These are phyloP conservation scores for Metschnikowia kunwiensis DNA, from an alignment of 805 yeast species.

Conservation along the genomic window DNA sequence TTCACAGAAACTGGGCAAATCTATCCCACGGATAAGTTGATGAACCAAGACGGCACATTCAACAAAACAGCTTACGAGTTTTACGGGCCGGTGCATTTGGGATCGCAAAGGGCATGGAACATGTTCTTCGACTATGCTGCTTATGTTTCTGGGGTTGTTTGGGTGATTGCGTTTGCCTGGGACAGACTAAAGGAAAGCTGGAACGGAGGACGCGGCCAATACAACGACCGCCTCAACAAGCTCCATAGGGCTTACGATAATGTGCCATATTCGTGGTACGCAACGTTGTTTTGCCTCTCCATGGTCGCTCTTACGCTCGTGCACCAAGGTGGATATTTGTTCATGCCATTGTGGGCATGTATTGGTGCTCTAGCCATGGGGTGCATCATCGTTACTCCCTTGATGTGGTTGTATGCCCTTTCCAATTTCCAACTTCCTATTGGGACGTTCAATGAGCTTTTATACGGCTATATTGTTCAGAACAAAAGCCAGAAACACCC, in stretches of 20 bases:
- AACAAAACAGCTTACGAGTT: slow-evolving; percentile 45
- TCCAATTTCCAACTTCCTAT: slow-evolving; percentile 52
- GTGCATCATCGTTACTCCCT: slow-evolving; percentile 45
- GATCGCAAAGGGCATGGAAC: slow-evolving; percentile 49
- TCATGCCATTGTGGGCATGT: slow-evolving; percentile 44
- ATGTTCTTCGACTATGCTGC: slow-evolving; percentile 55
- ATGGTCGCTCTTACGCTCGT: slow-evolving; percentile 10
- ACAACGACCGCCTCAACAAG: slow-evolving; percentile 44
- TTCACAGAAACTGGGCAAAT: slow-evolving; percentile 34
- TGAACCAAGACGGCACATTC: slow-evolving; percentile 38
- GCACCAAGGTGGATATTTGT: slow-evolving; percentile 23
- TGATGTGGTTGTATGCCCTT: slow-evolving; percentile 48
- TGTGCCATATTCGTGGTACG: slow-evolving; percentile 47
- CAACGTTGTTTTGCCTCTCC: slow-evolving; percentile 32
- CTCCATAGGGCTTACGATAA: slow-evolving; percentile 37
- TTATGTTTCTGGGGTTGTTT: slow-evolving; percentile 45
- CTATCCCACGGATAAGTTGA: slow-evolving; percentile 43
- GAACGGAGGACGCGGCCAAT: slow-evolving; percentile 12
- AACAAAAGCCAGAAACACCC: slow-evolving; percentile 36
- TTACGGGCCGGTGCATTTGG: slow-evolving; percentile 46
- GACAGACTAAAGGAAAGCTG: slow-evolving; percentile 11
- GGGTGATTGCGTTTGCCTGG: slow-evolving; percentile 43
- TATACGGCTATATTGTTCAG: slow-evolving; percentile 47
- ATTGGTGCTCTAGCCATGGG: slow-evolving; percentile 45
- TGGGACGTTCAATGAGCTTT: slow-evolving; percentile 49